phyloP scores from a whole-genome alignment of 2,329 filamentous ascomycete species.

The Epichloe gansuensis region DNA sequence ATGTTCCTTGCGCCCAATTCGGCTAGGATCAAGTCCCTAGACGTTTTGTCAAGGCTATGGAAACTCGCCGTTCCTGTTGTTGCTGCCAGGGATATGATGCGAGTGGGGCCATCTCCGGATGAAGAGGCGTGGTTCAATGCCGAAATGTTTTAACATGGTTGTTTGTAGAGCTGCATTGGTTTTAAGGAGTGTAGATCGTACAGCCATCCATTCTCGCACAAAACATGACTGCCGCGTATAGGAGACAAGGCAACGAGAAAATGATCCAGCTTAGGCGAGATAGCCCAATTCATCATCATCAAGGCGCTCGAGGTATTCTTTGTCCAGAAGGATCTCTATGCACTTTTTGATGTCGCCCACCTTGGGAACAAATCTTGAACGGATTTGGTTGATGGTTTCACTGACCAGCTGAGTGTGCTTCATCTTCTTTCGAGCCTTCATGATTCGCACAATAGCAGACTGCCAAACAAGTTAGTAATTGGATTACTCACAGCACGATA shows the following conservation, averaged over 20 bases:
- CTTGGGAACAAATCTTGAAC: conserved; percentile 83
- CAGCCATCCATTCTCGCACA: too few species aligned
- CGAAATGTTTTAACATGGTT: too few species aligned
- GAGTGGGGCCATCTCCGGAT: neutral
- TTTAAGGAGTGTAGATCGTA: too few species aligned
- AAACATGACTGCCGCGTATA: neutral
- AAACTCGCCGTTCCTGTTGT: neutral
- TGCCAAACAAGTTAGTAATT: conserved; percentile 26
- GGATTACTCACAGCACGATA: neutral
- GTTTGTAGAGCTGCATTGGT: too few species aligned
- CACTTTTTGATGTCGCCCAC: conserved; percentile 97
- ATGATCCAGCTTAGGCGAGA: conserved; percentile 46
- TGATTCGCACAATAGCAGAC: conserved; percentile 98
- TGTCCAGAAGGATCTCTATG: conserved; percentile 95
- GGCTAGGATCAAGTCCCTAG: neutral
- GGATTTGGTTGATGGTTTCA: conserved; percentile 93
- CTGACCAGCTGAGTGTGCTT: conserved; percentile 91
- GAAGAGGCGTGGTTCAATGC: neutral
- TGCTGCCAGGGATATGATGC: neutral
- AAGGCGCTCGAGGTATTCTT: conserved; percentile 93
- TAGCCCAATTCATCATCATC: conserved; percentile 93
- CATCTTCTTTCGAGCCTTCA: conserved; percentile 99
- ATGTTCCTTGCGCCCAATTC: neutral
- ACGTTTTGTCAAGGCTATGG: neutral
- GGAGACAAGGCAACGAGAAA: neutral